Percentiles rank a stretch among this genome's conserved stretches.
These are phyloP conservation scores for Monosporozyma servazzii DNA, from an alignment of 805 yeast species.

Conservation along the genomic window DNA sequence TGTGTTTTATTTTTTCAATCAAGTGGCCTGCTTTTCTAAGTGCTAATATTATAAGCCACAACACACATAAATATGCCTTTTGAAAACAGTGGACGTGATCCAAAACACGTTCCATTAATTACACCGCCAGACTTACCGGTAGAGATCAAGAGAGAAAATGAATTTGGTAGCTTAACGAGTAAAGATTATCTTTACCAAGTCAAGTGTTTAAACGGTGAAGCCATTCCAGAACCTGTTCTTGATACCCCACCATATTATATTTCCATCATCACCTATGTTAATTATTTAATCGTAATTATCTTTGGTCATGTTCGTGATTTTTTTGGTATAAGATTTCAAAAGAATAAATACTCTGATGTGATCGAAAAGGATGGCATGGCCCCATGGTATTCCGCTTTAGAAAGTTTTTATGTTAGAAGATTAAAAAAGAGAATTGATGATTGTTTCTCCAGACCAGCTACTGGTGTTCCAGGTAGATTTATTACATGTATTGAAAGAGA, in stretches of 20 bases:
- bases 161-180: conserved; percentile 64
- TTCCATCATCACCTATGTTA: conserved; percentile 72
- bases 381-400: conserved; percentile 91
- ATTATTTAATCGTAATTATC: conserved; percentile 74
- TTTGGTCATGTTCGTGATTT: conserved; percentile 89
- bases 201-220: conserved; percentile 44
- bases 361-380: conserved; percentile 83
- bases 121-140: conserved; percentile 27
- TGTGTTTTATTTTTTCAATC: neutral
- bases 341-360: conserved; percentile 54
- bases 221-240: conserved; percentile 48
- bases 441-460: conserved; percentile 92
- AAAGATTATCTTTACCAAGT: conserved; percentile 57
- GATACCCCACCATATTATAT: conserved; percentile 86
- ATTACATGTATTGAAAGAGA: conserved; percentile 73
- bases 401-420: conserved; percentile 86
- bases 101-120: conserved; percentile 29
- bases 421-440: conserved; percentile 86
- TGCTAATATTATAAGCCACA: neutral
- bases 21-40: neutral
- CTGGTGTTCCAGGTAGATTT: conserved; percentile 94
- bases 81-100: conserved; percentile 7
- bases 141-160: conserved; percentile 44
- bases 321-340: conserved; percentile 66
- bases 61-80: neutral